phyloP scores from a whole-genome alignment of 371 early-diverging fungal genomes.

The Funneliformis caledonium region DNA sequence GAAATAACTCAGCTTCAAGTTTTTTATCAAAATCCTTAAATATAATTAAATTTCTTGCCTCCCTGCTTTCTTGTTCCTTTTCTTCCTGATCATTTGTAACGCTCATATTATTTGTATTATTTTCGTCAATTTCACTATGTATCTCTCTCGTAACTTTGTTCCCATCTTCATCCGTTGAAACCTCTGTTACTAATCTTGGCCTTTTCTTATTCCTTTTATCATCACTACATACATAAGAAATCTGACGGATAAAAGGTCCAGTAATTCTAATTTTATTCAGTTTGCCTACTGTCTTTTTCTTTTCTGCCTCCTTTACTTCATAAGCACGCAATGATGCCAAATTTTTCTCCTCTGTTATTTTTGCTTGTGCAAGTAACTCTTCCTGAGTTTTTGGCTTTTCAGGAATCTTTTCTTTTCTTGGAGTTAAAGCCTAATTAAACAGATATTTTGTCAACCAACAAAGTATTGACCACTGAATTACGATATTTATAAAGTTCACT shows the following conservation, averaged over 20 bases:
- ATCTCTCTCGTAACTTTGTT: not conserved
- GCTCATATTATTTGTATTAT: not conserved
- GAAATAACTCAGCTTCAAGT: slow-evolving; percentile 18
- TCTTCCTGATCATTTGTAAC: not conserved
- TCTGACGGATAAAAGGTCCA: slow-evolving; percentile 57
- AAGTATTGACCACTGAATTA: not conserved
- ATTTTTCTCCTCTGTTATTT: slow-evolving; percentile 62
- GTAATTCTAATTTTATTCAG: slow-evolving; percentile 48
- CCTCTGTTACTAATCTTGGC: slow-evolving; percentile 43
- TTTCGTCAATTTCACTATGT: not conserved
- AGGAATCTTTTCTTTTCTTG: slow-evolving; percentile 56
- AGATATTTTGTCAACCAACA: not conserved
- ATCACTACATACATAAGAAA: slow-evolving; percentile 57
- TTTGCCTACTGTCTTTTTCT: slow-evolving; percentile 56
- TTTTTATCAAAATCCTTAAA: slow-evolving; percentile 2
- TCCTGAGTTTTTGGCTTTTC: slow-evolving; percentile 60
- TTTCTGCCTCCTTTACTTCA: slow-evolving; percentile 62
- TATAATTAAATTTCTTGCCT: slow-evolving; percentile 9
- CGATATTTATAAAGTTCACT: not conserved
- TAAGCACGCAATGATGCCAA: slow-evolving; percentile 58
- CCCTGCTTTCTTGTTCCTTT: not conserved
- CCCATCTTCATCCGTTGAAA: slow-evolving; percentile 41
- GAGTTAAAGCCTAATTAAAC: slow-evolving; percentile 41
- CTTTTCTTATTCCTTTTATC: slow-evolving; percentile 45
- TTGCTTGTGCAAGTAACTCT: slow-evolving; percentile 64